A percentile compares a stretch with the other conserved stretches of the same genome.
Conservation (phyloP, 192 early-diverging fungal genomes). For the Coemansia sp. region DNA sequence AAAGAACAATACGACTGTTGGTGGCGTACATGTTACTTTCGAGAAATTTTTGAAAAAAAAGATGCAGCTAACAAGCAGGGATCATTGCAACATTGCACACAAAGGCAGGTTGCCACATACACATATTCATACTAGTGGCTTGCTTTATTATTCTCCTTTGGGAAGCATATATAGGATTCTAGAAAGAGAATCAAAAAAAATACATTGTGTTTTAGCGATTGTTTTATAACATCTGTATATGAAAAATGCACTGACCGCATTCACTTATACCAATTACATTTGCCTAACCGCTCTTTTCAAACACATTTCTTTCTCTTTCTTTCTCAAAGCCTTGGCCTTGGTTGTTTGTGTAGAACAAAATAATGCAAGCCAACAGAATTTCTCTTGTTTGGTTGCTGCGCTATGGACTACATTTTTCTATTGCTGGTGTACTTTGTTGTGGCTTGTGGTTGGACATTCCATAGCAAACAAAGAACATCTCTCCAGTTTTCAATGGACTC, state of each 20-base stretch:
- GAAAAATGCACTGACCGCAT: neutral
- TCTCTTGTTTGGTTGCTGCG: neutral
- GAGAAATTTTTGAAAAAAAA: neutral
- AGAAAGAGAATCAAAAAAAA: neutral
- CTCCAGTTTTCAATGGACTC: neutral
- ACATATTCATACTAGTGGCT: neutral
- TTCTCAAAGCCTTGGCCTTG: neutral
- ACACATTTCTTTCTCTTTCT: neutral
- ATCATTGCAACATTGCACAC: neutral
- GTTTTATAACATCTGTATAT: neutral
- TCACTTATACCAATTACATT: neutral
- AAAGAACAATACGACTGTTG: neutral
- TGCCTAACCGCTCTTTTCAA: neutral
- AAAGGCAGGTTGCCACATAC: neutral
- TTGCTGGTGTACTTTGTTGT: neutral
- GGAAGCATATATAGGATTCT: neutral
- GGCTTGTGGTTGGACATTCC: neutral
- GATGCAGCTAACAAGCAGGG: neutral
- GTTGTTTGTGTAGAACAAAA: neutral
- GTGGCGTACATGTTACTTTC: constrained; percentile 1
- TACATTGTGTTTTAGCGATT: neutral
- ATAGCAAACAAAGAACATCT: neutral
- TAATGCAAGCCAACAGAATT: neutral
- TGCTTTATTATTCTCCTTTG: neutral
- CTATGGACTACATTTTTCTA: neutral